These are phyloP conservation scores for Holtermannia corniformis DNA, from an alignment of 768 basidiomycete species.

Conservation along the genomic window DNA sequence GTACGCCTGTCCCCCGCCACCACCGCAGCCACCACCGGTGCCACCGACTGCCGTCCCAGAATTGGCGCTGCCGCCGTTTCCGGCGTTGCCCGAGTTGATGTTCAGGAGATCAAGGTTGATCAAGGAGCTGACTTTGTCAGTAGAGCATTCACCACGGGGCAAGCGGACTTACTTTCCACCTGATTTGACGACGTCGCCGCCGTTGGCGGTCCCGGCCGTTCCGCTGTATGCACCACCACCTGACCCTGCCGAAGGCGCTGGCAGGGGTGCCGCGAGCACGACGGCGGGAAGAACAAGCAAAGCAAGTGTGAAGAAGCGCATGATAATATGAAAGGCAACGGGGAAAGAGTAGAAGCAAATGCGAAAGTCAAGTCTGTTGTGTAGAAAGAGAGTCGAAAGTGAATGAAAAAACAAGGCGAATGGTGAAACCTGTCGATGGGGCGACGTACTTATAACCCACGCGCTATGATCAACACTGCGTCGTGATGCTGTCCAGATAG, in stretches of 20 bases:
- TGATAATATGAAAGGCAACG: no score
- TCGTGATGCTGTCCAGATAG: no score
- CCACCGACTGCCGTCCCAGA: slow-evolving; percentile 27
- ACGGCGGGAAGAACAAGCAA: slow-evolving; percentile 2
- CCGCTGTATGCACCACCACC: no score
- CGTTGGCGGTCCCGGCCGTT: slow-evolving; percentile 21
- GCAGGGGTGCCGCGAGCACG: slow-evolving; percentile 14
- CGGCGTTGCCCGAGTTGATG: slow-evolving; percentile 27
- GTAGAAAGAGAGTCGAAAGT: no score
- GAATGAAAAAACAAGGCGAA: no score
- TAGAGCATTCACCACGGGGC: slow-evolving; percentile 17
- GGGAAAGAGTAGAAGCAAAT: no score
- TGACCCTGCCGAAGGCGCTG: slow-evolving; percentile 1
- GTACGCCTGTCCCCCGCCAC: slow-evolving; percentile 18
- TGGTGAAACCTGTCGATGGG: no score
- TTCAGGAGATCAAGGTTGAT: slow-evolving; percentile 30
- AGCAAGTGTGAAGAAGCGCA: slow-evolving; percentile 4
- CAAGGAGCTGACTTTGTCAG: no score
- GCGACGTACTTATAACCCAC: no score
- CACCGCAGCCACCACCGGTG: not conserved
- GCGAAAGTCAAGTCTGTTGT: no score
- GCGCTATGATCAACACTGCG: no score
- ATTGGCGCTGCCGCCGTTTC: slow-evolving; percentile 25
- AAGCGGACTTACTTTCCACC: slow-evolving; percentile 8
- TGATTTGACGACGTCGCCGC: slow-evolving; percentile 19